Evolutionary conservation across 1,139 yeast genomes (phyloP).

Genomic region (Hansenula sp.): DNA sequence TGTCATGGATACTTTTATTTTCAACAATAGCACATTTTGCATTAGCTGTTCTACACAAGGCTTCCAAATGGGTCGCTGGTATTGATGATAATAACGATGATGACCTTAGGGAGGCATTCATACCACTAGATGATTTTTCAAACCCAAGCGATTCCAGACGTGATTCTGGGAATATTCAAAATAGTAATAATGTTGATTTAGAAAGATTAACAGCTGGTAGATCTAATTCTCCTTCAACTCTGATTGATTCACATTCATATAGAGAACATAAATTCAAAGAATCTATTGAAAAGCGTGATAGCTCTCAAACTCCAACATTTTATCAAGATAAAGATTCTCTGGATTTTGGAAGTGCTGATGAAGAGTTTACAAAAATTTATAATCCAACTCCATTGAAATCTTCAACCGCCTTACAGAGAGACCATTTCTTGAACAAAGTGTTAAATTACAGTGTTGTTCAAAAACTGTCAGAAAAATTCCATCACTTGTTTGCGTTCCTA

Average conservation of each 20-base stretch:
- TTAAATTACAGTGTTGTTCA: conserved; percentile 29
- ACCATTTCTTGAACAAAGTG: conserved; percentile 28
- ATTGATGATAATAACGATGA: conserved; percentile 31
- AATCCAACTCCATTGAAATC: not conserved
- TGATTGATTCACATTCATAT: conserved; percentile 13
- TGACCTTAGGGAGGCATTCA: conserved; percentile 20
- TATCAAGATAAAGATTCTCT: conserved; percentile 15
- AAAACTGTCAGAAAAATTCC: conserved; percentile 32
- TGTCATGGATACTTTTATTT: conserved; percentile 58
- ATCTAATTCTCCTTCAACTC: conserved; percentile 16
- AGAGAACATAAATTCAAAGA: conserved; percentile 1
- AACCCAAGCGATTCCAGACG: conserved; percentile 6
- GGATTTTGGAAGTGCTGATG: conserved; percentile 10
- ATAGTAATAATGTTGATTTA: conserved; percentile 10
- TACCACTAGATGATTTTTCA: conserved; percentile 22
- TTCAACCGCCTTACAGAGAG: conserved; percentile 21
- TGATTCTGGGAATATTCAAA: conserved; percentile 5
- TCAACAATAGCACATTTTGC: conserved; percentile 50
- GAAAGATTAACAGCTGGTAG: conserved; percentile 8
- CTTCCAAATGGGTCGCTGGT: conserved; percentile 38
- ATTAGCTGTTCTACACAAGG: conserved; percentile 43
- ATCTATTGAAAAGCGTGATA: conserved; percentile 6
- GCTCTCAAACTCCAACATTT: conserved; percentile 7
- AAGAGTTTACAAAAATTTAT: not conserved
- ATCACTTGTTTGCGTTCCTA: conserved; percentile 33